Conservation (phyloP, 1,284 basidiomycete species). For the Puccinia coronata region DNA sequence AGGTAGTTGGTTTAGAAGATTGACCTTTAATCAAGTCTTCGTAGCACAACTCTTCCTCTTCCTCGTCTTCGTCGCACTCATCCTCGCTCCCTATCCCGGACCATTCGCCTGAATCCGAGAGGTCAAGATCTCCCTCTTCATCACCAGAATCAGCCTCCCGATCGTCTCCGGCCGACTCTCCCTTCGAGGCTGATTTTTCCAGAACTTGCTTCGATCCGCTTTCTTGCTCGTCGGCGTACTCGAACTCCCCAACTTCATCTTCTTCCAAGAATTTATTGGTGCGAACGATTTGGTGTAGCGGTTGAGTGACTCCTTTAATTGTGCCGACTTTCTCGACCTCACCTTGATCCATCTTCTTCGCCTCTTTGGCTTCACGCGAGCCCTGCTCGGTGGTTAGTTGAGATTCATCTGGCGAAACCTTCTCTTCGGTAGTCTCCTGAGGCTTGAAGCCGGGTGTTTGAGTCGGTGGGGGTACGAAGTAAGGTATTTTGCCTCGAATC, state of each 20-base stretch:
- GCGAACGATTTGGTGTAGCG: constrained; percentile 65
- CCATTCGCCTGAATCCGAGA: constrained; percentile 32
- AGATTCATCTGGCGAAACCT: constrained; percentile 52
- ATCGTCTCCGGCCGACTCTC: constrained; percentile 60
- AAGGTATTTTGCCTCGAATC: constrained; percentile 93
- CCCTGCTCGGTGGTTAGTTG: constrained; percentile 45
- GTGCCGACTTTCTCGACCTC: constrained; percentile 56
- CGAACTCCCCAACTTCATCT: constrained; percentile 57
- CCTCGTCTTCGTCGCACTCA: constrained; percentile 5
- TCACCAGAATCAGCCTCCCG: constrained; percentile 39
- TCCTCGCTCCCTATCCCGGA: constrained; percentile 50
- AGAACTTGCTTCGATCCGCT: constrained; percentile 56
- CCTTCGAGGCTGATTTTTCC: neutral
- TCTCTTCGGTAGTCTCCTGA: constrained; percentile 49
- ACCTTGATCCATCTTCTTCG: constrained; percentile 53
- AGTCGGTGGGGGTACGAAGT: constrained; percentile 74
- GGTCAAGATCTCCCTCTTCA: constrained; percentile 8
- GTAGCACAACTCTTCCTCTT: constrained; percentile 40
- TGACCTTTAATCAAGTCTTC: constrained; percentile 32
- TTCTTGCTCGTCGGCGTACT: constrained; percentile 62
- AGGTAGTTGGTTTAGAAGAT: neutral
- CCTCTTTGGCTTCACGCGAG: constrained; percentile 53
- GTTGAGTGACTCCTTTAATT: constrained; percentile 65
- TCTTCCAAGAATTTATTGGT: constrained; percentile 64
- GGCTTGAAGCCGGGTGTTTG: constrained; percentile 50